phyloP scores from a whole-genome alignment of 169 alveolate species.

The Cryptosporidium viatorum region DNA sequence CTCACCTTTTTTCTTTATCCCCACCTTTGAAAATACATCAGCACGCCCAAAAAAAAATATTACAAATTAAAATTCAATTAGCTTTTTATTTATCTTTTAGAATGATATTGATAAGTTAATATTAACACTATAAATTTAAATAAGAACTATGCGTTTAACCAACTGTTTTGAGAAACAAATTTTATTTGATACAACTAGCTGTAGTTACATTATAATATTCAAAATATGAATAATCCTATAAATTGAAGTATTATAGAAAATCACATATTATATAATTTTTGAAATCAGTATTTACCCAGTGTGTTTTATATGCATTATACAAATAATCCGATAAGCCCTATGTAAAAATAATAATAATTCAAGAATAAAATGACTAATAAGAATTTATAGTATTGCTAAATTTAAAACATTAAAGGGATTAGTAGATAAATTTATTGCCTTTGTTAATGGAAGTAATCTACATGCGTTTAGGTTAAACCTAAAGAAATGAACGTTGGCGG shows the following conservation, averaged over 20 bases:
- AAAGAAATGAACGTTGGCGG: not conserved
- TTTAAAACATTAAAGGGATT: not conserved
- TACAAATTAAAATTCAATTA: not conserved
- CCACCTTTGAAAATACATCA: slow-evolving; percentile 7
- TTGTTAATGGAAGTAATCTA: not conserved
- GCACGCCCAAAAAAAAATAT: not conserved
- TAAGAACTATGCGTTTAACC: not conserved
- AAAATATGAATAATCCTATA: not conserved
- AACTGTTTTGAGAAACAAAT: too few relatives aligned
- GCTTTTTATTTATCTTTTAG: not conserved
- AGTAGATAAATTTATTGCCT: not conserved
- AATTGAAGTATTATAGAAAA: too few relatives aligned
- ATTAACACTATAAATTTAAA: not conserved
- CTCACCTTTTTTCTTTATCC: slow-evolving; percentile 44
- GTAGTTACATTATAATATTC: not conserved
- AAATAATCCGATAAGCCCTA: too few relatives aligned
- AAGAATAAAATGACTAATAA: too few relatives aligned
- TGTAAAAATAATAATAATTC: too few relatives aligned
- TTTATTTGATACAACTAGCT: not conserved
- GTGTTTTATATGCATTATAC: not conserved
- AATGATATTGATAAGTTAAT: not conserved
- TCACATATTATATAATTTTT: too few relatives aligned
- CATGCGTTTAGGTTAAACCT: not conserved
- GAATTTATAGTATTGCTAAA: not conserved
- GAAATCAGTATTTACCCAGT: not conserved